Evolutionary conservation across 208 protist species (phyloP).

Genomic region (Leishmania amazonensis): DNA sequence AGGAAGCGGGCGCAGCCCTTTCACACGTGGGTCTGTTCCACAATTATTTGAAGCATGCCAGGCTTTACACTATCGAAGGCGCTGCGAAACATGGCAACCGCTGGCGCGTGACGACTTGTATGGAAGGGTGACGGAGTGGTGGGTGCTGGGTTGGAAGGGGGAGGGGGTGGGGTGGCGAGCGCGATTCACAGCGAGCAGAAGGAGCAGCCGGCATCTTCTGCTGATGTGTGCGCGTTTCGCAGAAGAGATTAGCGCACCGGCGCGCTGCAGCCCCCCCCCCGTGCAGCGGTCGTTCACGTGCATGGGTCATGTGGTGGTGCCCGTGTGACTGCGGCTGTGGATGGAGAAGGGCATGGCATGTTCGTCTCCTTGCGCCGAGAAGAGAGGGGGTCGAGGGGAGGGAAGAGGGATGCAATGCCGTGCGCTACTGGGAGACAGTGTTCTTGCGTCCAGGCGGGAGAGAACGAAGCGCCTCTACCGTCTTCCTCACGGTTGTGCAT

Average conservation of each 20-base stretch:
- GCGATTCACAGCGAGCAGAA: neutral
- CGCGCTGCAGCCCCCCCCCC: too few species aligned
- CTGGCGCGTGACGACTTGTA: neutral
- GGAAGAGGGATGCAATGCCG: neutral
- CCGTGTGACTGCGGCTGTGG: neutral
- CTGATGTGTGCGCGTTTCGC: too few species aligned
- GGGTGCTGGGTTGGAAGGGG: neutral
- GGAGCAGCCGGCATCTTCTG: neutral
- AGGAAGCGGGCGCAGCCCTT: neutral
- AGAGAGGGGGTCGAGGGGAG: neutral
- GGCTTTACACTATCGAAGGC: neutral
- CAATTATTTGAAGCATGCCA: neutral
- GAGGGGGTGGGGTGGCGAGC: too few species aligned
- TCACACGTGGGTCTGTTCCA: too few species aligned
- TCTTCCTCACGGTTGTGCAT: neutral
- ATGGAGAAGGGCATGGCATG: neutral
- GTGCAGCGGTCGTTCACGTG: neutral
- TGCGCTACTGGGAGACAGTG: neutral
- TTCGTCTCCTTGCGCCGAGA: neutral
- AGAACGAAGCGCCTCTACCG: neutral
- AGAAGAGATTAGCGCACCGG: too few species aligned
- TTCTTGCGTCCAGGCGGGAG: neutral
- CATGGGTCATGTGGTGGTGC: neutral
- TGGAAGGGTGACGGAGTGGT: neutral
- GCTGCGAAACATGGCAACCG: neutral